A percentile compares a stretch with the other conserved stretches of the same genome.
These are phyloP conservation scores for Phaffia tasmanica DNA, from an alignment of 768 basidiomycete species.

Conservation along the genomic window DNA sequence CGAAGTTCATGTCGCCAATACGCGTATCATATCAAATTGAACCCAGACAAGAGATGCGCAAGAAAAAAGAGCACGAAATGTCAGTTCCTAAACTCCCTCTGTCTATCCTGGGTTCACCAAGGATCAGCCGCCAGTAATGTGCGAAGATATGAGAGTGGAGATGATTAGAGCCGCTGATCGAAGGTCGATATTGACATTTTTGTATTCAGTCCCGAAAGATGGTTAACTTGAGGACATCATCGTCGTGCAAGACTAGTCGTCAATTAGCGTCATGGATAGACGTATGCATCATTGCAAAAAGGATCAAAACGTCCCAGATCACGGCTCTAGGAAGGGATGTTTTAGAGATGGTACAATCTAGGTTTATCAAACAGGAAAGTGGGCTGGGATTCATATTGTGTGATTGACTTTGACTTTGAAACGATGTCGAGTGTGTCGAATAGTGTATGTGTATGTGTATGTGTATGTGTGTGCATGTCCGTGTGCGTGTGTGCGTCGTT, in stretches of 20 bases:
- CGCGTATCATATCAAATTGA: no score
- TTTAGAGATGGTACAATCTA: no score
- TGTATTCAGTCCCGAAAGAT: slow-evolving; percentile 80
- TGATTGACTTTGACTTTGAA: background rate
- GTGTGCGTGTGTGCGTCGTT: background rate
- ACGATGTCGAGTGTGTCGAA: background rate
- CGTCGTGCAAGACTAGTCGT: slow-evolving; percentile 41
- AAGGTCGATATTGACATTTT: slow-evolving; percentile 8
- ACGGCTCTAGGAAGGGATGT: background rate
- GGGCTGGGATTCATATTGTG: no score
- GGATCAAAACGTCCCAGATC: background rate
- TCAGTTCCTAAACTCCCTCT: no score
- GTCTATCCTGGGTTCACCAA: no score
- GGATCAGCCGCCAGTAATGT: background rate
- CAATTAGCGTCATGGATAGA: slow-evolving; percentile 29
- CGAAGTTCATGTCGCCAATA: background rate
- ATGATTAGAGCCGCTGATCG: slow-evolving; percentile 22
- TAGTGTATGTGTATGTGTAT: background rate
- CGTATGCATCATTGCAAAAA: slow-evolving; percentile 63
- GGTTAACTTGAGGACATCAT: slow-evolving; percentile 78
- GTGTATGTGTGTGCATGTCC: background rate
- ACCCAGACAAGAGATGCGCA: no score
- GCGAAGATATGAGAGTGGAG: slow-evolving; percentile 22
- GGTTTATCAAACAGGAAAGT: no score
- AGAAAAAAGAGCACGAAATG: no score